Percentiles rank a stretch among this genome's conserved stretches.
Conservation (phyloP, 805 yeast genomes). For the Saccharomycopsis babjevae region DNA sequence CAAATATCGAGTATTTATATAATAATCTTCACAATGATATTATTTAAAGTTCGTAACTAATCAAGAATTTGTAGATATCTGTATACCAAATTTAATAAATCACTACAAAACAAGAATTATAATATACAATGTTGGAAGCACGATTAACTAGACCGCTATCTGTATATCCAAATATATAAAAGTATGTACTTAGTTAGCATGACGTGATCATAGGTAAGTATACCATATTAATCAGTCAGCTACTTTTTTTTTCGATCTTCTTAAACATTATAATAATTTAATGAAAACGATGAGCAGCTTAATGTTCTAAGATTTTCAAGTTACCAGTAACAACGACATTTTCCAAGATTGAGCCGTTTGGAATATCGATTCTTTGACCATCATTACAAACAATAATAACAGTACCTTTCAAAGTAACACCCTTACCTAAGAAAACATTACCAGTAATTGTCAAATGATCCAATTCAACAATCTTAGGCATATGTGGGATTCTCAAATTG, state of each 20-base stretch:
- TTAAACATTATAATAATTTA: too few species aligned
- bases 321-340: slow-evolving; percentile 97
- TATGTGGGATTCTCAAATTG: slow-evolving; percentile 82
- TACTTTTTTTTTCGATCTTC: too few species aligned
- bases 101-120: not conserved
- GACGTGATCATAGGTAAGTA: too few species aligned
- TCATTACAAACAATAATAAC: slow-evolving; percentile 96
- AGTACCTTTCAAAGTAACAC: slow-evolving; percentile 88
- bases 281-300: slow-evolving; percentile 8
- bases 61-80: not conserved
- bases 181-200: too few species aligned
- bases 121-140: not conserved
- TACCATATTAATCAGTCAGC: too few species aligned
- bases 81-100: not conserved
- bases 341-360: slow-evolving; percentile 89
- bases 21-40: not conserved
- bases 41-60: not conserved
- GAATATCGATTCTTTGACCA: slow-evolving; percentile 94
- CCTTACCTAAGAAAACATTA: slow-evolving; percentile 83
- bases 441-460: slow-evolving; percentile 98
- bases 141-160: not conserved
- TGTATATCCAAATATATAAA: not conserved
- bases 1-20: not conserved
- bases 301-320: slow-evolving; percentile 88
- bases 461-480: slow-evolving; percentile 92